A percentile compares a stretch with the other conserved stretches of the same genome.
These are phyloP conservation scores for Petunia hybrid DNA, from an alignment of 305 asterid genomes.

Conservation along the genomic window DNA sequence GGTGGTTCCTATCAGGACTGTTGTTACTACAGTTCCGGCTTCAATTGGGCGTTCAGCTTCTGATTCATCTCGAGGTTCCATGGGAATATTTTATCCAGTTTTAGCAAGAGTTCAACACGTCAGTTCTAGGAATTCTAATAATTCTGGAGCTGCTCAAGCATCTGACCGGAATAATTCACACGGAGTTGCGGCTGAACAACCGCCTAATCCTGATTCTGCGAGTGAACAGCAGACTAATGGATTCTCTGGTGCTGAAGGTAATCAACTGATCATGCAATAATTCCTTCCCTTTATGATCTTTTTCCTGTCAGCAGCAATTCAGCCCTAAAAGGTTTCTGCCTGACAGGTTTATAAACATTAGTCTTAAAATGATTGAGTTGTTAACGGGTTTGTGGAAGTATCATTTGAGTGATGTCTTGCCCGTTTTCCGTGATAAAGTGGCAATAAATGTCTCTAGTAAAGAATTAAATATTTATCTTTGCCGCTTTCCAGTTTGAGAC, in stretches of 20 bases:
- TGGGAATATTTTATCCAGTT: slow-evolving; percentile 81
- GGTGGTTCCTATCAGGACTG: slow-evolving; percentile 71
- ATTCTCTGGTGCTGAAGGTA: slow-evolving; percentile 54
- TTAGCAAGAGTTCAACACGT: slow-evolving; percentile 74
- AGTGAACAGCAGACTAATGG: slow-evolving; percentile 49
- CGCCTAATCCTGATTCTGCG: slow-evolving; percentile 47
- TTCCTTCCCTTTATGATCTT: slow-evolving; percentile 3
- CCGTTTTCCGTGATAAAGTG: background rate
- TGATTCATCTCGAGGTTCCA: slow-evolving; percentile 66
- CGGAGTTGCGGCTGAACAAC: slow-evolving; percentile 44
- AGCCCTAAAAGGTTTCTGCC: background rate
- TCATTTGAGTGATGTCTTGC: background rate
- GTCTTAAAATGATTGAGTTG: background rate
- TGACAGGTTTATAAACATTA: background rate
- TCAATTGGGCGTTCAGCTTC: slow-evolving; percentile 51
- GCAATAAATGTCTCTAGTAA: background rate
- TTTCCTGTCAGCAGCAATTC: slow-evolving; percentile 21
- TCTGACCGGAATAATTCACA: slow-evolving; percentile 50
- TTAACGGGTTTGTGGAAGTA: background rate
- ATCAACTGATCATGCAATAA: background rate
- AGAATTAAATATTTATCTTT: background rate
- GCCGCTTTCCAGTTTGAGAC: background rate
- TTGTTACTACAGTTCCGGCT: slow-evolving; percentile 65
- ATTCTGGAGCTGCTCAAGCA: slow-evolving; percentile 56
- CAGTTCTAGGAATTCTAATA: slow-evolving; percentile 48